These are phyloP conservation scores for Salvia rosmarinus DNA, from an alignment of 257 asterid genomes.

Conservation along the genomic window DNA sequence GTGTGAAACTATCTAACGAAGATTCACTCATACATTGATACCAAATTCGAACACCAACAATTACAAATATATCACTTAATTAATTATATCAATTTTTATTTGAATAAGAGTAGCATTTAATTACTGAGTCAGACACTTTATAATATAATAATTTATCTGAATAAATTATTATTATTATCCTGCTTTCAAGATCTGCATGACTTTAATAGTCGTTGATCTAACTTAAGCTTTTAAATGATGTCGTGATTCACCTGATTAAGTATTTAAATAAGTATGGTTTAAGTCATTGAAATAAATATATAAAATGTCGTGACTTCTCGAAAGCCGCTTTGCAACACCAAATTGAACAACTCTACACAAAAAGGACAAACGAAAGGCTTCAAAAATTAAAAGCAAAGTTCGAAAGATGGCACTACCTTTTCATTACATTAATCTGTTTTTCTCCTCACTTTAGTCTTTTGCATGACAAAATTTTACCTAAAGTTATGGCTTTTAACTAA, in stretches of 20 bases:
- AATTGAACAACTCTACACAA: conserved; percentile 3
- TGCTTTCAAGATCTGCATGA: background rate
- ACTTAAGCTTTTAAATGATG: background rate
- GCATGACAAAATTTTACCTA: conserved; percentile 1
- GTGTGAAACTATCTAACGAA: too few species aligned
- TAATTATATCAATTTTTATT: too few species aligned
- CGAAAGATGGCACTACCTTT: conserved; percentile 11
- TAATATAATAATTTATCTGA: too few species aligned
- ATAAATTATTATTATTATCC: too few species aligned
- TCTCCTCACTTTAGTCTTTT: background rate
- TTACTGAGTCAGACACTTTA: too few species aligned
- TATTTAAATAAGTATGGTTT: background rate
- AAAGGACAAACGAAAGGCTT: conserved; percentile 8
- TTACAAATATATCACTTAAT: too few species aligned
- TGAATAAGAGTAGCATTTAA: too few species aligned
- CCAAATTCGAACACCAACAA: too few species aligned
- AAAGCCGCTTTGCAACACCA: conserved; percentile 21
- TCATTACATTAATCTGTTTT: background rate
- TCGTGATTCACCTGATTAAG: background rate
- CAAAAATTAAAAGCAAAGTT: conserved; percentile 28
- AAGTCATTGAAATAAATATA: background rate
- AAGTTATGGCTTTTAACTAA: conserved; percentile 25
- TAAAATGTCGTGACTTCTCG: background rate
- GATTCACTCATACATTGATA: too few species aligned
- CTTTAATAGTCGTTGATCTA: background rate